Conservation (phyloP, 2,329 filamentous ascomycete species). For the Arthrobotrys megalospora region DNA sequence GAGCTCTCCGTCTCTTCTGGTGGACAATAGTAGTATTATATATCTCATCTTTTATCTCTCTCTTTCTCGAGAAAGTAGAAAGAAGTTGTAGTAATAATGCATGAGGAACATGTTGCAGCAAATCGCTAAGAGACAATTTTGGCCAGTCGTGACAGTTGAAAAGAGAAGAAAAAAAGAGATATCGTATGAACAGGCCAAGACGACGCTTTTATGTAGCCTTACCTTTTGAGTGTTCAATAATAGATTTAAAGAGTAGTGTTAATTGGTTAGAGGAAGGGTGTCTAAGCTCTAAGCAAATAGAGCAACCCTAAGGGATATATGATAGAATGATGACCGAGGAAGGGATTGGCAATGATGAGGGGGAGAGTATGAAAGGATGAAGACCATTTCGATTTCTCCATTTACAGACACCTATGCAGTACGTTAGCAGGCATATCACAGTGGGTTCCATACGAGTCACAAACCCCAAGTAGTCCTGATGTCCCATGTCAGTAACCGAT, state of each 20-base stretch:
- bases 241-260: conserved; percentile 10
- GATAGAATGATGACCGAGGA: conserved; percentile 2
- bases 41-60: conserved; percentile 41
- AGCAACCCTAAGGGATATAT: conserved; percentile 20
- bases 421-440: conserved; percentile 8
- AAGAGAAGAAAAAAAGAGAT: conserved; percentile 32
- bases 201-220: conserved; percentile 58
- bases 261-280: not conserved
- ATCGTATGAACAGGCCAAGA: conserved; percentile 48
- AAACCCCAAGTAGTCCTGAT: conserved; percentile 59
- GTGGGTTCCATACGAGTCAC: not conserved
- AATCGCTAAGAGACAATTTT: conserved; percentile 59
- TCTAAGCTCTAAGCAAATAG: not conserved
- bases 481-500: not conserved
- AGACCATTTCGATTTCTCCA: not conserved
- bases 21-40: conserved; percentile 23
- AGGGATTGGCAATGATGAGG: not conserved
- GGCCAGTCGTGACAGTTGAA: conserved; percentile 40
- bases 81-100: conserved; percentile 49
- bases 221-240: conserved; percentile 50
- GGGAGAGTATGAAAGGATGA: conserved; percentile 1
- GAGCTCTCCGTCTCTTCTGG: conserved; percentile 9
- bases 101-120: conserved; percentile 46
- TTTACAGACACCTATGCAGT: conserved; percentile 46
- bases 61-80: conserved; percentile 24